Conservation (phyloP, 2,329 filamentous ascomycete species). For the Plenodomus biglobosus region DNA sequence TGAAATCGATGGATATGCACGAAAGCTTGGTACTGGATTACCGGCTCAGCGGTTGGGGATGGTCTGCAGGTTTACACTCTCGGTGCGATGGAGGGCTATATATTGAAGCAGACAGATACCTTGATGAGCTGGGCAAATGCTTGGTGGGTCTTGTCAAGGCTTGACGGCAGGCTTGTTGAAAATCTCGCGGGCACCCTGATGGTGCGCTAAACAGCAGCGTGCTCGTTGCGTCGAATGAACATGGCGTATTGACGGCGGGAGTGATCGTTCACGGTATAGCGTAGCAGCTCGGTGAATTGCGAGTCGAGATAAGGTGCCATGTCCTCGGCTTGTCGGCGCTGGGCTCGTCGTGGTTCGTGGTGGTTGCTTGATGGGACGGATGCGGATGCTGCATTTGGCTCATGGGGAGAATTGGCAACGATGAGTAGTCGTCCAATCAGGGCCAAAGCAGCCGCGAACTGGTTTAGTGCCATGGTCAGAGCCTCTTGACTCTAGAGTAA, state of each 20-base stretch:
- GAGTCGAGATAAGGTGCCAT: not conserved
- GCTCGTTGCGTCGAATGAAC: not conserved
- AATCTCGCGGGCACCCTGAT: not conserved
- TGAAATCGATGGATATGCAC: not conserved
- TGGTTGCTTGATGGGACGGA: not conserved
- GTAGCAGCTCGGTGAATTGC: not conserved
- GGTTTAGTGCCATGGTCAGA: not conserved
- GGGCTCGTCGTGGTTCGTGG: not conserved
- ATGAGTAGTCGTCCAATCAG: not conserved
- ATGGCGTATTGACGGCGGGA: not conserved
- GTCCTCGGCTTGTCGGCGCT: not conserved
- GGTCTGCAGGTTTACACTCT: not conserved
- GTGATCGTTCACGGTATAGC: not conserved
- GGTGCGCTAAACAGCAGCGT: not conserved
- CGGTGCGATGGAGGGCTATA: not conserved
- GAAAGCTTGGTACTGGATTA: not conserved
- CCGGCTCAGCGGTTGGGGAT: not conserved
- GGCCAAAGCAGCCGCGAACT: not conserved
- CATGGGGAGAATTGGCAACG: not conserved
- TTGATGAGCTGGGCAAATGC: not conserved
- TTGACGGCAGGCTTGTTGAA: not conserved
- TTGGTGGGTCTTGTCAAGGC: not conserved
- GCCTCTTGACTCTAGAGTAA: too few species aligned
- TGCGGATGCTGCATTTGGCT: not conserved
- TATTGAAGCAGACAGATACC: not conserved